Conservation (phyloP, 306 rosid species). For the Adenanthera pavonina region DNA sequence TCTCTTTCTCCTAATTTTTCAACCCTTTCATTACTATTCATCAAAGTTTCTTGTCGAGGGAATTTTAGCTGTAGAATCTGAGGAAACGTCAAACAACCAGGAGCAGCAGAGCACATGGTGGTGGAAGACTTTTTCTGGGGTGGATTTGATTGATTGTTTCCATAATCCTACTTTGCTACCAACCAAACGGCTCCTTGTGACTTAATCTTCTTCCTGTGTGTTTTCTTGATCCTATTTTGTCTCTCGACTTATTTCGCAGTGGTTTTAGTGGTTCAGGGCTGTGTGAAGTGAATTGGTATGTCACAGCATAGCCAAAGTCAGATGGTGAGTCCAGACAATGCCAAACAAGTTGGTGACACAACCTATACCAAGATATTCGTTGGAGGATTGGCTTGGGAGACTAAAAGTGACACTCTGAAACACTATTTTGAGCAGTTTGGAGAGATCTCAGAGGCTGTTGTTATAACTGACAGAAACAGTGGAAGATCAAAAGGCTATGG, state of each 20-base stretch:
- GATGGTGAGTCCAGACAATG: conserved; percentile 47
- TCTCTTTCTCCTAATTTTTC: conserved; percentile 5
- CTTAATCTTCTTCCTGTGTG: conserved; percentile 39
- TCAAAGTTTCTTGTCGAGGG: conserved; percentile 54
- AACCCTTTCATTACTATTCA: conserved; percentile 29
- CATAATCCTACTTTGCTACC: conserved; percentile 35
- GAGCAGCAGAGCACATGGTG: conserved; percentile 44
- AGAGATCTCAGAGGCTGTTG: conserved; percentile 64
- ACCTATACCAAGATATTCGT: conserved; percentile 65
- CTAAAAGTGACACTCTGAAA: conserved; percentile 49
- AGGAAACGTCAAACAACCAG: conserved; percentile 45
- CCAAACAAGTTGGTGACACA: conserved; percentile 46
- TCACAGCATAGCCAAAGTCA: conserved; percentile 46
- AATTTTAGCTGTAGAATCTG: conserved; percentile 65
- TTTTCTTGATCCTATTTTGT: conserved; percentile 16
- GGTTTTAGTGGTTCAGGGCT: conserved; percentile 4
- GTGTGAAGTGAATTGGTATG: conserved; percentile 29
- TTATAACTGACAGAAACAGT: conserved; percentile 54
- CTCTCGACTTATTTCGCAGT: background rate
- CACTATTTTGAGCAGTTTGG: conserved; percentile 63
- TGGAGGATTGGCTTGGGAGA: conserved; percentile 68
- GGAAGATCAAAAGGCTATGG: conserved; percentile 74
- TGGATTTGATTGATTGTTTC: conserved; percentile 38
- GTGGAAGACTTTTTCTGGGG: conserved; percentile 34
- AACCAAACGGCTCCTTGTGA: conserved; percentile 47